Evolutionary conservation across 2,329 filamentous ascomycete genomes (phyloP).

Genomic region (Emericellopsis cladophorae): DNA sequence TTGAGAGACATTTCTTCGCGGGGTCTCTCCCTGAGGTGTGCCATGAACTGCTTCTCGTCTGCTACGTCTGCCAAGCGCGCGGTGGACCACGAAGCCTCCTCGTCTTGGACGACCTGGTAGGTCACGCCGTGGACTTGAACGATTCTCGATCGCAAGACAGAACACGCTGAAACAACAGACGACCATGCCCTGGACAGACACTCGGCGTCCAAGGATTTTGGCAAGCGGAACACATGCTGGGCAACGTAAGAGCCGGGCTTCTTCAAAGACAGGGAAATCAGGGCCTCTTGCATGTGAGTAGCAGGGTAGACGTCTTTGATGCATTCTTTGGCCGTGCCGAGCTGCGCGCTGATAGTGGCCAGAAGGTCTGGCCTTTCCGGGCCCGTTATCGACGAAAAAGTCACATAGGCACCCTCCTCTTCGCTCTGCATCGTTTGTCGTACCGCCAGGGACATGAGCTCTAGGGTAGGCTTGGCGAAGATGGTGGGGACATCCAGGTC

Average conservation of each 20-base stretch:
- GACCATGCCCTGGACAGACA: slow-evolving; percentile 15
- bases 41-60: neutral
- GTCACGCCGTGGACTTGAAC: neutral
- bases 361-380: neutral
- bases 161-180: slow-evolving; percentile 1
- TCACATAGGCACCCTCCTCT: neutral
- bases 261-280: slow-evolving; percentile 20
- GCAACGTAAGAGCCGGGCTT: slow-evolving; percentile 22
- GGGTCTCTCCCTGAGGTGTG: neutral
- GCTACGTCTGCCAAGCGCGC: neutral
- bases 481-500: slow-evolving; percentile 25
- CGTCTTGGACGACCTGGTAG: neutral
- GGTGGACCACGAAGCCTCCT: neutral
- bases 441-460: slow-evolving; percentile 20
- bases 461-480: slow-evolving; percentile 24
- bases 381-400: neutral
- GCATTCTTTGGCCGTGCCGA: too few relatives aligned
- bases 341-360: neutral
- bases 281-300: slow-evolving; percentile 24
- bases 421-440: neutral
- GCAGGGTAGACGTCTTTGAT: slow-evolving; percentile 24
- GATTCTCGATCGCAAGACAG: slow-evolving; percentile 4
- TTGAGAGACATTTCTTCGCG: slow-evolving; percentile 3
- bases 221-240: slow-evolving; percentile 11
- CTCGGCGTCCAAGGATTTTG: slow-evolving; percentile 6